Base-by-base conservation (phyloP, 2,329 filamentous ascomycete species). In the Ophiocordyceps camponoti-saundersi region DNA sequence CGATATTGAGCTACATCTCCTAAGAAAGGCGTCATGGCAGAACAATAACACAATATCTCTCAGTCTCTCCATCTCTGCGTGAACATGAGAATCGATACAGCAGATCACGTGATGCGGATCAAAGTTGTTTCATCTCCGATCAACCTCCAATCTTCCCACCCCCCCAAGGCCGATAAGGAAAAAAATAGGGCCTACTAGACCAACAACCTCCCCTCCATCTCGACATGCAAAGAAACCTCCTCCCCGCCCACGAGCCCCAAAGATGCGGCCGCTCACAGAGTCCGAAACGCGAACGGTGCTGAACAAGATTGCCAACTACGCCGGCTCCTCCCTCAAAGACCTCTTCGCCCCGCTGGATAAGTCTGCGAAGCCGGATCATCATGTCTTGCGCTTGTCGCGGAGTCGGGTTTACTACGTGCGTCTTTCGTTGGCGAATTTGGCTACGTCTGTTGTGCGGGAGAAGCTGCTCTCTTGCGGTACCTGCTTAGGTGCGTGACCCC, bases 301-400 rank as follows among this genome's bases (percentile, higher is more conserved):
- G 65, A 77, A 82, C 56, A 95, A 96, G 71, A 79, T 98, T 40
- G 92, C 92, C 49, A 85, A 88, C 64, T 98, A 96, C 71, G 92
- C 85, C 22, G 88, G 89, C 54, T 78, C 77, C 57, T 89, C 85
- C 18, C 75, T 95, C 55, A 90, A 88, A 65, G 80, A 87, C 64
- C 77, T 95, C 54, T 87, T 90, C 56, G 78, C 81, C 44, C 82
- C 83, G 11, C 69, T 84, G 50, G 75, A 82, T 58, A 72, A 80
- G 65, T 77, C 74, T 41, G 72, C 75, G 56, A 75, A 80, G 50
- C 72, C 75, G 54, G 85, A 92, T 64, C 80, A 86, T 58, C 82
- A 86, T 65, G 86, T 93, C 51, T 94, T 95, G 65, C 82, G 87
- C 48, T 72, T 93, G 47, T 80, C 90, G 61, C 79, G 83, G 55